Conservation (phyloP, 768 basidiomycete species). For the Serendipita sp. region DNA sequence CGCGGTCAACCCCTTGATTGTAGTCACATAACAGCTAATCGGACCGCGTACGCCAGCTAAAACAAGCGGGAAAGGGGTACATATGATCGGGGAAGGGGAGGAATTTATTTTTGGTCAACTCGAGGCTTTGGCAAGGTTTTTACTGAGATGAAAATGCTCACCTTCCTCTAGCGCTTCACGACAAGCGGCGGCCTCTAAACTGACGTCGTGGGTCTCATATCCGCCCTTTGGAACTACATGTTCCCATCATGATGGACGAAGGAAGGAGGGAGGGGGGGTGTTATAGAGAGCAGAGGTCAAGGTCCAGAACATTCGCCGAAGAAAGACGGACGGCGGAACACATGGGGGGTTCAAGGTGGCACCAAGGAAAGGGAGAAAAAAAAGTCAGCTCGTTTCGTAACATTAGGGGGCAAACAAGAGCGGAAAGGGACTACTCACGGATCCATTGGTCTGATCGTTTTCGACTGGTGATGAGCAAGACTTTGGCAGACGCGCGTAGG, state of each 20-base stretch:
- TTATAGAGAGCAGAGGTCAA: not conserved
- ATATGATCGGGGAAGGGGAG: conserved; percentile 9
- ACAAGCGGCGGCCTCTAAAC: conserved; percentile 73
- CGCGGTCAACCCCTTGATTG: conserved; percentile 59
- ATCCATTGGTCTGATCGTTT: conserved; percentile 72
- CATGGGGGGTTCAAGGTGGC: not conserved
- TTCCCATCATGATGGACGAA: not conserved
- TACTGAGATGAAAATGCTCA: conserved; percentile 67
- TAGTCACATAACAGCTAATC: conserved; percentile 71
- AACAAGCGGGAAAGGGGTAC: conserved; percentile 10
- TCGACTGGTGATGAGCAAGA: conserved; percentile 71
- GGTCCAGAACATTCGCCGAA: not conserved
- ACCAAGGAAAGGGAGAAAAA: not conserved
- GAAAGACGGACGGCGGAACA: not conserved
- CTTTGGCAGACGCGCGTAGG: conserved; percentile 50
- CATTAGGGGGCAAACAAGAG: not conserved
- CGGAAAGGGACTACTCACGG: conserved; percentile 41
- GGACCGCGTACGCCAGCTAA: conserved; percentile 78
- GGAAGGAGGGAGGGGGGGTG: too few relatives aligned
- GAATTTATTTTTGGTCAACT: conserved; percentile 10
- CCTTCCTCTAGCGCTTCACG: conserved; percentile 93
- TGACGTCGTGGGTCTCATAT: conserved; percentile 69
- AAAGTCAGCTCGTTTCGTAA: not conserved
- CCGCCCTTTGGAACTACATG: conserved; percentile 77
- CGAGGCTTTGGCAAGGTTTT: conserved; percentile 3